A percentile compares a stretch with the other conserved stretches of the same genome.
Evolutionary conservation across 805 yeast genomes (phyloP).

Genomic region (Pichia nanzhaoensis): DNA sequence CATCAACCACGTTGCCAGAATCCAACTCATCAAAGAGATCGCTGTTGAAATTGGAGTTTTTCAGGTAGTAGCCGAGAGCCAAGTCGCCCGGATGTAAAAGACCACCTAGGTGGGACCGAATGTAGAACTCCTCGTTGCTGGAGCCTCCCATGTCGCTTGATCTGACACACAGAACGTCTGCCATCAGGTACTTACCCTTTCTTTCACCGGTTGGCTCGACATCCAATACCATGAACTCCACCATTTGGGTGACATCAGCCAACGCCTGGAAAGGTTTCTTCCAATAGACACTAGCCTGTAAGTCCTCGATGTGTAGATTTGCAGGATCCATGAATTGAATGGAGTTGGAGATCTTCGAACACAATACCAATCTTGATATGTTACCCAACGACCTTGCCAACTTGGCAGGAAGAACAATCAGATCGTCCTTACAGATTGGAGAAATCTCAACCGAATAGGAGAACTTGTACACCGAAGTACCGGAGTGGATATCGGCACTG

Average conservation of each 20-base stretch:
- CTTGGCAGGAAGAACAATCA: conserved; percentile 84
- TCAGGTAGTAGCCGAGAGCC: conserved; percentile 81
- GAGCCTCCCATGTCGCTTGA: conserved; percentile 82
- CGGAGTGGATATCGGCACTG: conserved; percentile 87
- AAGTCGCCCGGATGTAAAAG: conserved; percentile 95
- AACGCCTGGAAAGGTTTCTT: conserved; percentile 73
- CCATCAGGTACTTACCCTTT: conserved; percentile 71
- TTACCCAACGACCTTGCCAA: conserved; percentile 80
- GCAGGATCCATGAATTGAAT: conserved; percentile 83
- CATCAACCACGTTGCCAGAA: conserved; percentile 68
- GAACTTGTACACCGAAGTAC: conserved; percentile 81
- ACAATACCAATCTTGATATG: conserved; percentile 72
- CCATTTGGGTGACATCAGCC: conserved; percentile 65
- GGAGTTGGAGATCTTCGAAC: conserved; percentile 77
- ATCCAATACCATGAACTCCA: conserved; percentile 86
- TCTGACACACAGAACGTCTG: conserved; percentile 89
- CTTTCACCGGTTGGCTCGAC: conserved; percentile 86
- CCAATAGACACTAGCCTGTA: conserved; percentile 71
- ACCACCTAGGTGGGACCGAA: conserved; percentile 90
- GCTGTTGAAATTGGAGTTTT: conserved; percentile 83
- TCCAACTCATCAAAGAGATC: conserved; percentile 73
- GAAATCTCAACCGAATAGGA: conserved; percentile 89
- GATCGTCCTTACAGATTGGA: conserved; percentile 94
- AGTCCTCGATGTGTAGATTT: conserved; percentile 71
- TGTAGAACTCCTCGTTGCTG: conserved; percentile 65